Base-by-base conservation (phyloP, 2,329 filamentous ascomycete genomes). In the Basipetospora chlamydospora region DNA sequence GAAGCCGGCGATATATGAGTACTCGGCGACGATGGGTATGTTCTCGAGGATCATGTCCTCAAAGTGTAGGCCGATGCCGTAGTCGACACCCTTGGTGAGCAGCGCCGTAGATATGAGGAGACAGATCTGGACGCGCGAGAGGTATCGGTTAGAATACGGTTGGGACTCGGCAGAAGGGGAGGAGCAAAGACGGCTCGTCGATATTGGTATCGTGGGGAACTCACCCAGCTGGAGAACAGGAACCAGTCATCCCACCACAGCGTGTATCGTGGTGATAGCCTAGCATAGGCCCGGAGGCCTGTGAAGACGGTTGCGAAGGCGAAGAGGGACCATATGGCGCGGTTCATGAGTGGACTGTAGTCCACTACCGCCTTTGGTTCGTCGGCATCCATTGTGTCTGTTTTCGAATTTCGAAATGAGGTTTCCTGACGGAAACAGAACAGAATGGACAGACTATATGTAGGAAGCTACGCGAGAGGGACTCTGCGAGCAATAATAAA, bases 331-430 rank as follows among this genome's bases (percentile, higher is more conserved):
- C 35, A 37, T 17, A 32, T 37, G 28, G 29, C 16, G 11, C 28
- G 16, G n/a, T 21, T 8, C 11, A 37, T 16, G 9, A 37, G 8
- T 6, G 29, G 28, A 31, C 35, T 11, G 22, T 36, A 36, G 33
- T 36, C 33, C 28, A 18, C 28, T 18, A 30, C 16, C 8, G 7
- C 28, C 13, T 30, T 30, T n/a, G n/a, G n/a, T 4, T 16, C 7
- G 15, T 25, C 22, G 22, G 22, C 22, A 25, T 25, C 22, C 22
- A 66, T 40, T n/a, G n/a, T n/a, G n/a, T n/a, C n/a, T n/a, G n/a
- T n/a, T n/a, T n/a, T n/a, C n/a, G n/a, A n/a, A n/a, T n/a, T n/a
- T n/a, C n/a, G n/a, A n/a, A n/a, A n/a, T n/a, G n/a, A n/a, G n/a
- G n/a, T n/a, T n/a, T n/a, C n/a, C n/a, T n/a, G n/a, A n/a, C n/a